Conservation (phyloP, 176 grass and related monocot genomes). For the Alopecurus myosuroides region DNA sequence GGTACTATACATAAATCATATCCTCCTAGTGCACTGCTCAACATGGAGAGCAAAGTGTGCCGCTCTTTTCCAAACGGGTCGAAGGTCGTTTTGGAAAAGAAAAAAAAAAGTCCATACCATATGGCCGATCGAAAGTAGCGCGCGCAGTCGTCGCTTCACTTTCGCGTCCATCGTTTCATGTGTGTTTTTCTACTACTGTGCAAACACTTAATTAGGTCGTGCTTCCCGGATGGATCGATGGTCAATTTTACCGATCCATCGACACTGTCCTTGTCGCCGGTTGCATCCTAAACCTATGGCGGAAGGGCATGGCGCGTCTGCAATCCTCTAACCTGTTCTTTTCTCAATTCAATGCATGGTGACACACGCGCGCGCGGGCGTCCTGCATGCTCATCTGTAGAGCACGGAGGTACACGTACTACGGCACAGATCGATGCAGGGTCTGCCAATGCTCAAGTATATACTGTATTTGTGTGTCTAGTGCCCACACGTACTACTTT, state of each 20-base stretch:
- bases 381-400: background rate
- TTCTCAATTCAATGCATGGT: background rate
- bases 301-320: background rate
- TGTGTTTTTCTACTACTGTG: background rate
- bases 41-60: background rate
- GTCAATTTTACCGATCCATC: background rate
- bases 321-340: background rate
- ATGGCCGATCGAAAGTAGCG: background rate
- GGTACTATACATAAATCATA: background rate
- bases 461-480: background rate
- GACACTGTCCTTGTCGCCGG: background rate
- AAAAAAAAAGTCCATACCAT: background rate
- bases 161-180: background rate
- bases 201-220: background rate
- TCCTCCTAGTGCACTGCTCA: background rate
- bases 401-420: background rate
- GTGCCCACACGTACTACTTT: background rate
- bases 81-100: background rate
- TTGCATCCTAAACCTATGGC: background rate
- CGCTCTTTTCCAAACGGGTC: background rate
- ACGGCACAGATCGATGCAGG: background rate
- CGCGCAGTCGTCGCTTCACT: background rate
- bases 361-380: background rate
- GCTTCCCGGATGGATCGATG: background rate
- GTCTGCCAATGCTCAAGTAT: background rate